Base-by-base conservation (phyloP, 208 protist genomes). In the Leptomonas pyrrhocoris region DNA sequence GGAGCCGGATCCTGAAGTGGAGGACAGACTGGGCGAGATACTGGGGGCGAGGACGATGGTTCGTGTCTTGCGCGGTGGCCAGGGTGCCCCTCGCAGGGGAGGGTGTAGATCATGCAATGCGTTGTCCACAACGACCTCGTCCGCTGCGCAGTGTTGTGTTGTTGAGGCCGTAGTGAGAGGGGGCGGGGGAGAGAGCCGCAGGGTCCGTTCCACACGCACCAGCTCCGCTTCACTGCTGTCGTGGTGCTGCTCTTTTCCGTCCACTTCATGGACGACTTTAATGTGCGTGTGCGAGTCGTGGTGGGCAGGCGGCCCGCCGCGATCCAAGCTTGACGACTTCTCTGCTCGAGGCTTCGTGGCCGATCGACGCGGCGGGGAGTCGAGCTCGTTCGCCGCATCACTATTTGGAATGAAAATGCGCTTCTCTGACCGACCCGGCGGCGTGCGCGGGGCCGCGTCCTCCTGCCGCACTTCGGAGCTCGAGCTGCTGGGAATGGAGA, bases 1-100 rank as follows among this genome's bases (percentile, higher is more conserved):
- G 9, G 71, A 51, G 38, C 51, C 21, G 11, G 54, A 62, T 4
- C n/a, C 15, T 11, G 71, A 51, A 25, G 60, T 50, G 21, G 71
- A 64, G 34, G 59, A 65, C 27, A 77, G 56, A 25, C 71, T 77
- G 30, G 64, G 63, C 12, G 71, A 77, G 49, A 77, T 65, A 49
- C 62, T 70, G 25, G 71, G 71, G 5, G 75, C 68, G 11, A 80
- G 49, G 8, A 80, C 68, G n/a, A 74, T 66, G 21, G 62, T 72
- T 12, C 68, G 67, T 23, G 54, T 53, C 28, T 74, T 70, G 59
- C 68, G 75, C 43, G 64, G 67, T 13, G 62, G 67, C 55, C 61
- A 75, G 19, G 54, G 74, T 2, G 65, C 57, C 45, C 40, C 31
- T 48, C 48, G 30, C 27, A 36, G 36, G 23, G 60, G 25, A 48